Percentiles rank a stretch among this genome's conserved stretches.
Evolutionary conservation across 768 basidiomycete genomes (phyloP).

Genomic region (Lentinus tigrinus): DNA sequence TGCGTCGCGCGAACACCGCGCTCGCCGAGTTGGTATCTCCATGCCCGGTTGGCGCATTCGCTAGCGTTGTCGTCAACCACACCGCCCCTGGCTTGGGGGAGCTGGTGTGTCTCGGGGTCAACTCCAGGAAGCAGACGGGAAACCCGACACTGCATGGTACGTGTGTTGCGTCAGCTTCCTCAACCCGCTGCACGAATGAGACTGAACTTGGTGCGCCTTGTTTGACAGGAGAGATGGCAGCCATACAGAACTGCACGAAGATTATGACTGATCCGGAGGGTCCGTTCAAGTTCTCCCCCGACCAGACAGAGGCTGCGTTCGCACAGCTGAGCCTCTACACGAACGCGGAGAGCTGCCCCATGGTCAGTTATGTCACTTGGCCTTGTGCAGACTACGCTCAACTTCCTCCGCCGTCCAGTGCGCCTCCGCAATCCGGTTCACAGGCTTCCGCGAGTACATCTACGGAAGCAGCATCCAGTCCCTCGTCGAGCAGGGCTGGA

Average conservation of each 20-base stretch:
- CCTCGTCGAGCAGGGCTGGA: constrained; percentile 11
- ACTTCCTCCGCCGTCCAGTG: not conserved
- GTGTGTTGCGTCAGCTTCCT: too few species aligned
- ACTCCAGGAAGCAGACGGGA: constrained; percentile 1
- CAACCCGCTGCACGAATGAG: too few species aligned
- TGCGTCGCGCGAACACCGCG: constrained; percentile 8
- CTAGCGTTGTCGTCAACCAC: constrained; percentile 14
- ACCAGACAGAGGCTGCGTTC: constrained; percentile 7
- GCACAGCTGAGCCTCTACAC: constrained; percentile 13
- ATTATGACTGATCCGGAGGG: constrained; percentile 11
- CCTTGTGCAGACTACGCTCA: too few species aligned
- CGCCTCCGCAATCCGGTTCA: constrained; percentile 12
- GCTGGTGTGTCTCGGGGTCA: constrained; percentile 13
- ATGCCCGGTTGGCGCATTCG: constrained; percentile 11
- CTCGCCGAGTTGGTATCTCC: not conserved
- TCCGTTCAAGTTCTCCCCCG: constrained; percentile 5
- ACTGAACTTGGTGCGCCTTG: not conserved
- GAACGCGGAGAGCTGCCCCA: constrained; percentile 17
- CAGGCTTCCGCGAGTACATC: constrained; percentile 18
- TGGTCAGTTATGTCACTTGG: not conserved
- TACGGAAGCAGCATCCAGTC: constrained; percentile 10
- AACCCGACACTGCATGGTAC: constrained; percentile 12
- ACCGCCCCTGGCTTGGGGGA: constrained; percentile 5
- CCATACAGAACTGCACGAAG: constrained; percentile 14
- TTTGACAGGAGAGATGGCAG: constrained; percentile 9